Conservation (phyloP, 768 basidiomycete species). For the Neoboletus magnificus region DNA sequence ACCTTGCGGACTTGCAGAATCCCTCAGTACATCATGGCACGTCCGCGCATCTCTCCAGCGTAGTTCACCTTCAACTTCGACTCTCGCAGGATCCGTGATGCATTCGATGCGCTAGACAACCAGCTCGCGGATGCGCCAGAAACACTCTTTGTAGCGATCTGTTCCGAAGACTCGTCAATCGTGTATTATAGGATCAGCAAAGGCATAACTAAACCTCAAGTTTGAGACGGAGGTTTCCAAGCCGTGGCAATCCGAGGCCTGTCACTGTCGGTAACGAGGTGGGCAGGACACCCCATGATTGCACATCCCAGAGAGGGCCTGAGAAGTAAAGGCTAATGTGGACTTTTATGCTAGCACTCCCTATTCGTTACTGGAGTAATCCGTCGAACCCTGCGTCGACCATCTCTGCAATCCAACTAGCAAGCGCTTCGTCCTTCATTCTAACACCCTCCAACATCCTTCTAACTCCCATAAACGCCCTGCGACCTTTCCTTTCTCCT, state of each 20-base stretch:
- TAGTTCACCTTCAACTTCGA: neutral
- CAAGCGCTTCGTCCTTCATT: constrained; percentile 60
- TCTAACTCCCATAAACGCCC: constrained; percentile 62
- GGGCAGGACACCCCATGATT: neutral
- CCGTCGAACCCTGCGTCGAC: constrained; percentile 44
- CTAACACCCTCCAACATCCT: constrained; percentile 61
- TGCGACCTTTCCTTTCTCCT: constrained; percentile 67
- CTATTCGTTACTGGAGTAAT: constrained; percentile 20
- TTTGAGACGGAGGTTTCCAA: constrained; percentile 32
- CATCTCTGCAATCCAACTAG: constrained; percentile 61
- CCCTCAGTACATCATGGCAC: constrained; percentile 60
- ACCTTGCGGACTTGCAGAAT: constrained; percentile 67
- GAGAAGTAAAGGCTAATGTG: neutral
- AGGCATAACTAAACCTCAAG: constrained; percentile 71
- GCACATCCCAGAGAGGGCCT: neutral
- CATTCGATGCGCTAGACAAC: constrained; percentile 48
- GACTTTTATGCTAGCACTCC: constrained; percentile 1
- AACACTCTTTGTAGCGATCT: constrained; percentile 66
- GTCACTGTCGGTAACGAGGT: neutral
- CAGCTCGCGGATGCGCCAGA: constrained; percentile 27
- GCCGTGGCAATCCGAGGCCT: neutral
- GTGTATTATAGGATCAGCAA: constrained; percentile 81
- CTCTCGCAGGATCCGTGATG: constrained; percentile 49
- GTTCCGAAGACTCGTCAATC: constrained; percentile 73
- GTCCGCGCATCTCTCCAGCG: constrained; percentile 7